A percentile compares a stretch with the other conserved stretches of the same genome.
These are phyloP conservation scores for Sindora glabra DNA, from an alignment of 306 rosid genomes.

Conservation along the genomic window DNA sequence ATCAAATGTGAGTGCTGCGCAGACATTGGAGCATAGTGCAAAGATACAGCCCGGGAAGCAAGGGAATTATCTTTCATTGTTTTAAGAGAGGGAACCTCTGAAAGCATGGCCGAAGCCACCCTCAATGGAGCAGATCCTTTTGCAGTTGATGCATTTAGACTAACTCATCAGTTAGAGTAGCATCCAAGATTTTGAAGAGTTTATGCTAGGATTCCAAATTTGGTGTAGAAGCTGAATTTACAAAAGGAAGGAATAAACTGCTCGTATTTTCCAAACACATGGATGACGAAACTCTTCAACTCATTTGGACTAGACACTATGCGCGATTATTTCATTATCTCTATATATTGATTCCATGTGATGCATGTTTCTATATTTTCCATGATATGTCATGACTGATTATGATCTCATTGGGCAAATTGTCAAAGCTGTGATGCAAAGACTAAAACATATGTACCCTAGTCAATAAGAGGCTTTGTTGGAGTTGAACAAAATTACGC, in stretches of 20 bases:
- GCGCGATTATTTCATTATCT: too few relatives aligned
- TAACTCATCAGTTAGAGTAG: constrained; percentile 63
- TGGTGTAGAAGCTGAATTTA: constrained; percentile 54
- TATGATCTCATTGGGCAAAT: neutral
- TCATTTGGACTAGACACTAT: constrained; percentile 49
- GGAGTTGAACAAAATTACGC: too few relatives aligned
- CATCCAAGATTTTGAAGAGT: constrained; percentile 58
- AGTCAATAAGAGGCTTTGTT: too few relatives aligned
- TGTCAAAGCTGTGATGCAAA: too few relatives aligned
- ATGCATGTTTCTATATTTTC: too few relatives aligned
- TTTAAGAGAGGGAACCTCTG: constrained; percentile 61
- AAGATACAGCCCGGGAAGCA: constrained; percentile 39
- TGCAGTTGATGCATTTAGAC: constrained; percentile 66
- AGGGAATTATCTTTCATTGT: constrained; percentile 45
- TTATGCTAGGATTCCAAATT: constrained; percentile 45
- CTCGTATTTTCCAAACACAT: constrained; percentile 68
- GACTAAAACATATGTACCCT: too few relatives aligned
- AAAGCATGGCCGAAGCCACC: constrained; percentile 61
- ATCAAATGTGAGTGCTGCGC: constrained; percentile 66
- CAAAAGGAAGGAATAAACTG: constrained; percentile 81
- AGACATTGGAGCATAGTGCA: constrained; percentile 75
- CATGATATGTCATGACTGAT: neutral
- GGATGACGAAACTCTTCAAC: constrained; percentile 56
- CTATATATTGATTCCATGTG: too few relatives aligned
- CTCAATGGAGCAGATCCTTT: constrained; percentile 86